A percentile compares a stretch with the other conserved stretches of the same genome.
Evolutionary conservation across 2,329 filamentous ascomycete species (phyloP).

Genomic region (Chrysosporium queenslandicum): DNA sequence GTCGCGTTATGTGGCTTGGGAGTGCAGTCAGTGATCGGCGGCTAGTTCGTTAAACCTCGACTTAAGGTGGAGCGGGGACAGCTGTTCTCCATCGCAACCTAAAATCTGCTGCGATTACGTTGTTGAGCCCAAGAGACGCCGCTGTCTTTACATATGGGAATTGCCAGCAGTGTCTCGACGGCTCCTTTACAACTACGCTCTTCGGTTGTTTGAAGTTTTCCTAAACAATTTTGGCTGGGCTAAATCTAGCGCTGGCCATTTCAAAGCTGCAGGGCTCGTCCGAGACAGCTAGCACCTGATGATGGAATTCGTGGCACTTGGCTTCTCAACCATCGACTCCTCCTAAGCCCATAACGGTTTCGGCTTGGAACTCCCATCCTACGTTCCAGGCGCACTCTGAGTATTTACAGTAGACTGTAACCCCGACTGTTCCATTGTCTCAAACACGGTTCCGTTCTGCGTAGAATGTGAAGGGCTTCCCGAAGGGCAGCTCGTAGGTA

Average conservation of each 20-base stretch:
- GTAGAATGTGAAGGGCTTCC: background rate
- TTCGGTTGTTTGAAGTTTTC: constrained; percentile 1
- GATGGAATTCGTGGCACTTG: background rate
- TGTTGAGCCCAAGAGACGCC: background rate
- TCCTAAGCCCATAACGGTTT: background rate
- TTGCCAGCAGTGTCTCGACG: no score
- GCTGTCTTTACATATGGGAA: background rate
- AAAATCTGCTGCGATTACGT: background rate
- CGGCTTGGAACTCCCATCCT: background rate
- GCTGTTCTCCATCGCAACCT: background rate
- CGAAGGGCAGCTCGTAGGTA: background rate
- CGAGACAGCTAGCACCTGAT: background rate
- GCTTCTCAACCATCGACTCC: background rate
- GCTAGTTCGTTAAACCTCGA: background rate
- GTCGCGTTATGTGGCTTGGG: background rate
- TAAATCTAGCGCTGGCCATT: background rate
- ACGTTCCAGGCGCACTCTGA: background rate
- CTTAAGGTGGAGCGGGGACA: background rate
- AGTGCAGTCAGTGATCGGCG: background rate
- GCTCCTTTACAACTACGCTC: background rate
- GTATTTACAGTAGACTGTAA: background rate
- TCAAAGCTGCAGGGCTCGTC: background rate
- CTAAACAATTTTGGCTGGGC: background rate
- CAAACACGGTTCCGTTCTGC: background rate
- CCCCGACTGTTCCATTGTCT: constrained; percentile 2